Evolutionary conservation across 495 filamentous ascomycete genomes (phyloP), one percentile per base, ranked within the genome.

Genomic region (Penicillium salamii): DNA sequence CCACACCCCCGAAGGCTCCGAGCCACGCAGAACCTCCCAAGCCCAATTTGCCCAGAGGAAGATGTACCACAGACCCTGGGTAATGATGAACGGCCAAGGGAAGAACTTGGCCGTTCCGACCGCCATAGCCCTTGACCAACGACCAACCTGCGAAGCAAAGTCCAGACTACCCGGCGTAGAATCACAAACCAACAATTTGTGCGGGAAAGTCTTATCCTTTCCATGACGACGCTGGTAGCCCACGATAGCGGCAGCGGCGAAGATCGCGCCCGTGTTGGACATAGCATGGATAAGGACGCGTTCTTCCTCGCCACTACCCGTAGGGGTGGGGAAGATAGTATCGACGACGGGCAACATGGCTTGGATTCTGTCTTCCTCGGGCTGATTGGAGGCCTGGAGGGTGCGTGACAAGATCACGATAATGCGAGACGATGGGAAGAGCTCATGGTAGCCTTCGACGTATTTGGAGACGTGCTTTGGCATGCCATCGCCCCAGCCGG

Each of bases 391-490:
- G 9, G 76, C 72, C 4, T 68, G 66, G 9, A 77, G 59, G 20
- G 75, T 80, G 26, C 69, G 63, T 8, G 70, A 75, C 47, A 80
- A 66, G 33, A 78, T 67, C 18, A 78, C 71, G 9, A 81, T 50
- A 36, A 77, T 68, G 2, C 68, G 61, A 11, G 75, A 58, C 7
- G 51, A 50, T 0, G 79, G 79, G 48, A 65, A 80, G 8, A 81
- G 69, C n/a, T 65, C 59, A 21, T 67, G 62, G 56, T 71, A 82
- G 11, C 79, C 79, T 17, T 75, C 73, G 19, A 70, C 66, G 47
- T 81, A 82, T 53, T 82, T 82, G 50, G 64, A 49, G n/a, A 82
- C 62, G 52, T 79, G 59, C 41, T 78, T 78, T 0, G 77, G 74
- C 15, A 52, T 61, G 17, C 72, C 77, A 48, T 82, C 78, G 44